A percentile compares a stretch with the other conserved stretches of the same genome.
These are phyloP conservation scores for Lavandula angustifolia DNA, from an alignment of 257 asterid species.

Conservation along the genomic window DNA sequence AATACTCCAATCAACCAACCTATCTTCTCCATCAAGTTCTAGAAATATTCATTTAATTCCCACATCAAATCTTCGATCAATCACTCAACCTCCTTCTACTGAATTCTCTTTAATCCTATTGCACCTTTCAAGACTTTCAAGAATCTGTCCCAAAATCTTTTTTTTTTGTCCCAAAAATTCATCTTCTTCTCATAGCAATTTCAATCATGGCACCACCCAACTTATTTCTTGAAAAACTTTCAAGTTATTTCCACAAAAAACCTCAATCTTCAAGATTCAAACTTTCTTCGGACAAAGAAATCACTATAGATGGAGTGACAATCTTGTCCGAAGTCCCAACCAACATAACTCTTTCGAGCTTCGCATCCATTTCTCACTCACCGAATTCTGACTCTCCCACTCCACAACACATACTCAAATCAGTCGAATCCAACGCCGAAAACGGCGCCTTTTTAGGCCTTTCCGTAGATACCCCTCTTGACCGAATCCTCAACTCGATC, in stretches of 20 bases:
- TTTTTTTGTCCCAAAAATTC: background rate
- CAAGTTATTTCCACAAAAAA: constrained; percentile 25
- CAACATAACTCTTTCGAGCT: constrained; percentile 35
- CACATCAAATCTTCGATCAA: background rate
- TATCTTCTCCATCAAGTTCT: constrained; percentile 21
- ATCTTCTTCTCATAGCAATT: background rate
- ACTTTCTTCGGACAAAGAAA: constrained; percentile 28
- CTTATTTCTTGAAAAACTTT: constrained; percentile 28
- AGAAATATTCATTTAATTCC: constrained; percentile 24
- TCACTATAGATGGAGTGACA: constrained; percentile 34
- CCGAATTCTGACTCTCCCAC: constrained; percentile 22
- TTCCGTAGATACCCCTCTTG: constrained; percentile 31
- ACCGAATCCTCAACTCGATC: constrained; percentile 42
- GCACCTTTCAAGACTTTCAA: background rate
- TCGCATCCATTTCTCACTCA: constrained; percentile 34
- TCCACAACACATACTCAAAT: constrained; percentile 26
- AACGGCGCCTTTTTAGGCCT: constrained; percentile 46
- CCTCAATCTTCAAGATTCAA: constrained; percentile 32
- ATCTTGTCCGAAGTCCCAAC: constrained; percentile 37
- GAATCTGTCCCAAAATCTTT: background rate
- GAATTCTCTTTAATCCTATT: background rate
- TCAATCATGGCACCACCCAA: constrained; percentile 39
- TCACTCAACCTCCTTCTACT: background rate
- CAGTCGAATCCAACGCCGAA: constrained; percentile 34
- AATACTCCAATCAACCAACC: constrained; percentile 22